Conservation (phyloP, 2,329 filamentous ascomycete genomes). For the Conoideocrella luteorostrata region DNA sequence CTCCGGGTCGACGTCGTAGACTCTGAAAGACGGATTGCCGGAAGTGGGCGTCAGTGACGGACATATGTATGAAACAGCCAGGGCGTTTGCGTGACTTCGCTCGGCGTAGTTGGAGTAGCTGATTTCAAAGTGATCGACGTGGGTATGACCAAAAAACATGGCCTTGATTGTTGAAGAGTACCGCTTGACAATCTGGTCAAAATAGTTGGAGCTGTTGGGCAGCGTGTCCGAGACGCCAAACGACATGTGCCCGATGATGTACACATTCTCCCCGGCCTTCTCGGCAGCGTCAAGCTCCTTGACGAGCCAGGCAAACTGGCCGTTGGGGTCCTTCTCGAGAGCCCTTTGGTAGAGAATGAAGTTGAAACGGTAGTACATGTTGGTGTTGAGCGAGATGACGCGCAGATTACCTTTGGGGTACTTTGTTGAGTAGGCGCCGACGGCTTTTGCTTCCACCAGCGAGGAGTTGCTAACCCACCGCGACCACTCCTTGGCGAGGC, state of each 20-base stretch:
- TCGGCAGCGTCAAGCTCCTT: constrained; percentile 47
- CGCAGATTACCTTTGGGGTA: constrained; percentile 41
- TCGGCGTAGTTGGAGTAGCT: constrained; percentile 42
- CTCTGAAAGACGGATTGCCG: constrained; percentile 48
- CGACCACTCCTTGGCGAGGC: constrained; percentile 39
- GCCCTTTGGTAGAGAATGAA: constrained; percentile 47
- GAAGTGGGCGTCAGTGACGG: constrained; percentile 48
- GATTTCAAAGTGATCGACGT: constrained; percentile 49
- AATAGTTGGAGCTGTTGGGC: constrained; percentile 43
- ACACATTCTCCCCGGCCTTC: constrained; percentile 42
- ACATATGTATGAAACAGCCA: constrained; percentile 43
- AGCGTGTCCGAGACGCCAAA: constrained; percentile 42
- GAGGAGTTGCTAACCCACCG: constrained; percentile 36
- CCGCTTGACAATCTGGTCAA: constrained; percentile 45
- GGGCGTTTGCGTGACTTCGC: constrained; percentile 35
- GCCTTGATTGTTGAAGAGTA: constrained; percentile 47
- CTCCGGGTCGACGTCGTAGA: constrained; percentile 50
- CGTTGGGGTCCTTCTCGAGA: constrained; percentile 41
- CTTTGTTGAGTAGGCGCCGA: constrained; percentile 44
- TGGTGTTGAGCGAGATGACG: constrained; percentile 54
- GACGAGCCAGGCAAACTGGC: constrained; percentile 47
- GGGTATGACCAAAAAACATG: constrained; percentile 52
- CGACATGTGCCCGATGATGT: constrained; percentile 51
- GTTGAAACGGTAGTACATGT: constrained; percentile 54
- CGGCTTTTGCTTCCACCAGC: constrained; percentile 25